These are phyloP conservation scores for Colletotrichum acutatum DNA, from an alignment of 2,329 filamentous ascomycete species.

Conservation along the genomic window DNA sequence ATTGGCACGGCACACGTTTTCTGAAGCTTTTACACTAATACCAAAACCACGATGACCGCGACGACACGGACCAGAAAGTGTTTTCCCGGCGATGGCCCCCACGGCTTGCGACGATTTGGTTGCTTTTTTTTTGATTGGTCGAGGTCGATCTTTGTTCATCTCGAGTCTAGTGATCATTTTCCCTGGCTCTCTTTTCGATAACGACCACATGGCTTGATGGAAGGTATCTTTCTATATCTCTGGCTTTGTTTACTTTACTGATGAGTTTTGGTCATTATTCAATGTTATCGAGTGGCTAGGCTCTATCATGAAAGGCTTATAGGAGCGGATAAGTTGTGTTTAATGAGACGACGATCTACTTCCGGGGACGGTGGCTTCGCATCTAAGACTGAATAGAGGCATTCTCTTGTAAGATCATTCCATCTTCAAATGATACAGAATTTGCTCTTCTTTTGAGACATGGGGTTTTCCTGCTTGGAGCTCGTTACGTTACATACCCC, in stretches of 20 bases:
- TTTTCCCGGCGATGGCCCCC: neutral
- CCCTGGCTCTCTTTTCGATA: neutral
- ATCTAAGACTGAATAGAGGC: neutral
- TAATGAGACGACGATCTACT: neutral
- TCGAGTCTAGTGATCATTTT: neutral
- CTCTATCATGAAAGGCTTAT: neutral
- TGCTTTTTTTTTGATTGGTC: neutral
- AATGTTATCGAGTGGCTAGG: neutral
- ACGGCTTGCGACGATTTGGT: neutral
- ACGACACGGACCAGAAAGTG: neutral
- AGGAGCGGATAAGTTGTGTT: neutral
- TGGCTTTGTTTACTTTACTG: neutral
- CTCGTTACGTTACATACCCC: no score
- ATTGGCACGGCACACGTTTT: neutral
- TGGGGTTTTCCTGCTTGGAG: neutral
- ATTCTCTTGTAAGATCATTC: neutral
- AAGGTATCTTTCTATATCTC: neutral
- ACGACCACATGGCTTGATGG: no score
- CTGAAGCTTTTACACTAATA: no score
- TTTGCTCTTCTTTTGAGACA: neutral
- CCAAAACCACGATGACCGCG: neutral
- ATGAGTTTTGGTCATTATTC: neutral
- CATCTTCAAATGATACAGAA: no score
- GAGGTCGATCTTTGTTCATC: neutral
- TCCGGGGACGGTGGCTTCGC: neutral